Base-by-base conservation (phyloP, 192 early-diverging fungal genomes). In the Mortierella claussenii region DNA sequence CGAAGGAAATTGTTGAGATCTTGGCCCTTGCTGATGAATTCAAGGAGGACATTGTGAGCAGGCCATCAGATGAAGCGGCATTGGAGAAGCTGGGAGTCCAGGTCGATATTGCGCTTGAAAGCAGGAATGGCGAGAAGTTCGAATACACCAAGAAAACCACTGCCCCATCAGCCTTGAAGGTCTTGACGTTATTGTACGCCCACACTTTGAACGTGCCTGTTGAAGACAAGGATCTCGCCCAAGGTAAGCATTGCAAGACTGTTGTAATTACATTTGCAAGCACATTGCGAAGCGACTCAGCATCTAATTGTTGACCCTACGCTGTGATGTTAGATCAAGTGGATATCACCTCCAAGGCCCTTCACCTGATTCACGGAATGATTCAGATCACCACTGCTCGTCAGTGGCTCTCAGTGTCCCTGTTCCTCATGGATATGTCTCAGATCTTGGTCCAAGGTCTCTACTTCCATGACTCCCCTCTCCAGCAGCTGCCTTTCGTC, bases 401-500 rank as follows among this genome's bases (percentile, higher is more conserved):
- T 69, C 89, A 89, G 61, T 99, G 97, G 96, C 84, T 95, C 30
- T 80, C 67, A 43, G 85, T 86, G 49, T 86, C 94, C 1, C 65
- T 87, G 8, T 67, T 78, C 27, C 78, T 94, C 34, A 92, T 99
- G 84, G 90, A 96, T 48, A 84, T 98, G 43, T 86, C 89, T 37
- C 97, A 98, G 83, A 85, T 91, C 69, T 80, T 99, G 43, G 88
- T 94, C 4, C 98, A 99, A 81, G 98, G 94, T 18, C 80, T 93
- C 26, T 92, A 89, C 58, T 82, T 85, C 66, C 83, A 90, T 64
- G 94, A 93, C 37, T 85, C 92, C 8, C 88, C 92, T 21, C 80
- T 98, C 28, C 80, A 92, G 59, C 95, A 98, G 80, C 83, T 99
- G 28, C 97, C 97, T 33, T 88, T 88, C 44, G 78, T 97, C 32